These are phyloP conservation scores for Kodamaea ohmeri DNA, from an alignment of 1,139 yeast genomes.

Conservation along the genomic window DNA sequence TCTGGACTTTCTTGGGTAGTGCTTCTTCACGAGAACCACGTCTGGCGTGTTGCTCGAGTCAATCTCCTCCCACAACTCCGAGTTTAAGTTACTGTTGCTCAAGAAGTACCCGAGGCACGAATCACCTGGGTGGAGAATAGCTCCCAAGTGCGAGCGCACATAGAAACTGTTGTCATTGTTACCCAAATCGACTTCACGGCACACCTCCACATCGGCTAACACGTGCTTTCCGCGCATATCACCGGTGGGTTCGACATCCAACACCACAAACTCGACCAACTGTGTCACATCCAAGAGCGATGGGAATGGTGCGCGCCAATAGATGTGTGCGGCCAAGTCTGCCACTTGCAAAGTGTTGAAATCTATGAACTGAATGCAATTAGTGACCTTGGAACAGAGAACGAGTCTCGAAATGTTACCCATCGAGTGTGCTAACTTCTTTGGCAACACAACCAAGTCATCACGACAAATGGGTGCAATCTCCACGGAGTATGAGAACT, in stretches of 20 bases:
- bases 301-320: constrained; percentile 85
- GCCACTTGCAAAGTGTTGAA: constrained; percentile 78
- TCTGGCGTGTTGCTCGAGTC: constrained; percentile 73
- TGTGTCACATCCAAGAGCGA: constrained; percentile 75
- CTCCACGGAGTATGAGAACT: constrained; percentile 90
- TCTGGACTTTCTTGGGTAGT: constrained; percentile 75
- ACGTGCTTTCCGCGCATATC: constrained; percentile 76
- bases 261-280: constrained; percentile 81
- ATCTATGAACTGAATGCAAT: constrained; percentile 81
- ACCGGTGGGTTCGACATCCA: constrained; percentile 94
- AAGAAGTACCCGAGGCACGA: constrained; percentile 88
- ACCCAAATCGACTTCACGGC: constrained; percentile 84
- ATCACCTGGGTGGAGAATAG: constrained; percentile 92
- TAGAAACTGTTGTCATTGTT: constrained; percentile 76
- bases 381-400: constrained; percentile 78
- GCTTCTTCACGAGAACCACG: constrained; percentile 87
- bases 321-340: constrained; percentile 71
- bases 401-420: constrained; percentile 85
- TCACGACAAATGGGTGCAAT: constrained; percentile 97
- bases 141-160: constrained; percentile 89
- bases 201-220: constrained; percentile 85
- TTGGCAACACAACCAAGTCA: constrained; percentile 88
- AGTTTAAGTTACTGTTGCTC: constrained; percentile 81
- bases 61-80: constrained; percentile 75
- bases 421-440: constrained; percentile 74